phyloP scores from a whole-genome alignment of 208 protist species.

The Naegleria lovaniensis region DNA sequence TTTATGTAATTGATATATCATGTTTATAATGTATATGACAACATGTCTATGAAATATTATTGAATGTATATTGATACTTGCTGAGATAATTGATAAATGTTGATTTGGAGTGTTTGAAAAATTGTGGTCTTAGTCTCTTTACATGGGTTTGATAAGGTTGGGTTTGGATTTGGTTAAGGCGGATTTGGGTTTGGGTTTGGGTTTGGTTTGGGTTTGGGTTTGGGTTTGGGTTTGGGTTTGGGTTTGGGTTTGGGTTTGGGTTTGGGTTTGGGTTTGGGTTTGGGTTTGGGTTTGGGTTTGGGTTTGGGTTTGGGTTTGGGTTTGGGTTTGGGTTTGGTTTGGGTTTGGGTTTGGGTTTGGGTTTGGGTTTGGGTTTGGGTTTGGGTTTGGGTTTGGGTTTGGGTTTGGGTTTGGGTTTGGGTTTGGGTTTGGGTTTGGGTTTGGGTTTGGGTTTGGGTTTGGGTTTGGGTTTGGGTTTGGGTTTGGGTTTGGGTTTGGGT shows the following conservation, averaged over 20 bases:
- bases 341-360: neutral
- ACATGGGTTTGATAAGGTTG: conserved; percentile 28
- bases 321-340: conserved; percentile 1
- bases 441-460: conserved; percentile 30
- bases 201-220: conserved; percentile 30
- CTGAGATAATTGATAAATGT: too few species aligned
- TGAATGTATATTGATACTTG: too few species aligned
- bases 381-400: conserved; percentile 31
- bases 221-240: conserved; percentile 25
- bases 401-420: conserved; percentile 31
- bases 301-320: conserved; percentile 24
- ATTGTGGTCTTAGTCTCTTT: too few species aligned
- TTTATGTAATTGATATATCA: too few species aligned
- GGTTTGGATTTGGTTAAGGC: conserved; percentile 27
- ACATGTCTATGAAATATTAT: too few species aligned
- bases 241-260: conserved; percentile 21
- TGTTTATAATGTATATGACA: too few species aligned
- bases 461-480: conserved; percentile 29
- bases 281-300: conserved; percentile 29
- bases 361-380: conserved; percentile 22
- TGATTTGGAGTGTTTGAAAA: conserved; percentile 10
- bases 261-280: conserved; percentile 15
- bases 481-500: conserved; percentile 19
- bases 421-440: conserved; percentile 30
- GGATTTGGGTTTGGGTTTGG: conserved; percentile 27